These are phyloP conservation scores for Streptanthus diversifolius DNA, from an alignment of 345 rosid genomes.

Conservation along the genomic window DNA sequence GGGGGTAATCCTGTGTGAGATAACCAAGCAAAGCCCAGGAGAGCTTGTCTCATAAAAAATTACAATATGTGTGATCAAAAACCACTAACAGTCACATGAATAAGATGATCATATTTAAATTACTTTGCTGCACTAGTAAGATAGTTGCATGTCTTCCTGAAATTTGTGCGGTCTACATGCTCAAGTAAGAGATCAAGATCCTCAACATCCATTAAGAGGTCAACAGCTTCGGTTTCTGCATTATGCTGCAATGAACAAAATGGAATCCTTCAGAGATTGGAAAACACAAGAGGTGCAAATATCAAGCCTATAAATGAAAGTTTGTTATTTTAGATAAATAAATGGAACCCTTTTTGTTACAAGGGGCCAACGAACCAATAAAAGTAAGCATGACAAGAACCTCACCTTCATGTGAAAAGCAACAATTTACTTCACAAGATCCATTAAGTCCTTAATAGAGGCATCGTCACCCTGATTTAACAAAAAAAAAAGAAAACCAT, in stretches of 20 bases:
- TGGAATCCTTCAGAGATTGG: slow-evolving; percentile 2
- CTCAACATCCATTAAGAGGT: slow-evolving; percentile 97
- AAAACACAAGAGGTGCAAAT: not conserved
- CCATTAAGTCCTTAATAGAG: slow-evolving; percentile 65
- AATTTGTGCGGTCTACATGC: slow-evolving; percentile 76
- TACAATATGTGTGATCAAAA: not conserved
- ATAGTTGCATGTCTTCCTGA: slow-evolving; percentile 86
- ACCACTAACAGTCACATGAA: slow-evolving; percentile 1
- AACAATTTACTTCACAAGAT: slow-evolving; percentile 78
- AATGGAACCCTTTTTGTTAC: not conserved
- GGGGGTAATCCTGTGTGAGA: not conserved
- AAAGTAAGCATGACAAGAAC: not conserved
- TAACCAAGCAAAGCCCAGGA: slow-evolving; percentile 1
- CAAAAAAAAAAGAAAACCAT: not conserved
- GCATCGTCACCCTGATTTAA: slow-evolving; percentile 60
- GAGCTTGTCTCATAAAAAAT: not conserved
- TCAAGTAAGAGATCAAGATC: slow-evolving; percentile 83
- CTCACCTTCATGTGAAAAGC: slow-evolving; percentile 94
- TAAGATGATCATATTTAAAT: slow-evolving; percentile 4
- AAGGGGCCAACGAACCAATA: not conserved
- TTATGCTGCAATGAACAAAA: slow-evolving; percentile 63
- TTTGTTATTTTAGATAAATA: not conserved
- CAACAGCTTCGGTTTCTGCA: slow-evolving; percentile 98
- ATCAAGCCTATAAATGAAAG: not conserved
- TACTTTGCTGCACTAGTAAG: slow-evolving; percentile 89